Conservation (phyloP, 495 filamentous ascomycete genomes). For the Tuber umbilicatum region DNA sequence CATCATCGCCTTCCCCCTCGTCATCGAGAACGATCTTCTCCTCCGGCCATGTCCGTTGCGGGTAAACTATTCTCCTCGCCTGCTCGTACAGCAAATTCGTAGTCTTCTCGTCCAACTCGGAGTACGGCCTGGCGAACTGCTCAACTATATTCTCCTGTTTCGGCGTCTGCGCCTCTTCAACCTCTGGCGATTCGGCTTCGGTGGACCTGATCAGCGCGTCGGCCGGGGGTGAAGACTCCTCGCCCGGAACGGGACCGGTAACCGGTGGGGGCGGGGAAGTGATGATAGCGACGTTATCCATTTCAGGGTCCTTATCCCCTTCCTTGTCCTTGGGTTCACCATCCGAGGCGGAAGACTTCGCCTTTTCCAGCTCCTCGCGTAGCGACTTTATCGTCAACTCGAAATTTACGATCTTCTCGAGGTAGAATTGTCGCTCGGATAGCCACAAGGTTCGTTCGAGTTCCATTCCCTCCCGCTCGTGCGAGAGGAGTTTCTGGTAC, state of each 20-base stretch:
- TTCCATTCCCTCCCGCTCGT: constrained; percentile 2
- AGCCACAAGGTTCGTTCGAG: not conserved
- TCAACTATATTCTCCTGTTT: not conserved
- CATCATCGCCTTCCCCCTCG: not conserved
- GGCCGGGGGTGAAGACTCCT: not conserved
- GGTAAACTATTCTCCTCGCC: not conserved
- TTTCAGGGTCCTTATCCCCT: not conserved
- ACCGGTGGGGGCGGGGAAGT: not conserved
- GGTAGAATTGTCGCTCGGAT: not conserved
- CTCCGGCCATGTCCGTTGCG: not conserved
- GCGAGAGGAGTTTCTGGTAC: constrained; percentile 1
- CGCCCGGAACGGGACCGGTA: not conserved
- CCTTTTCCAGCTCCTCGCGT: not conserved
- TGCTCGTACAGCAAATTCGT: not conserved
- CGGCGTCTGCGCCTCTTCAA: not conserved
- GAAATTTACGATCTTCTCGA: not conserved
- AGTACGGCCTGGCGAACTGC: not conserved
- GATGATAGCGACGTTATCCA: not conserved
- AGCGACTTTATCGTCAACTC: not conserved
- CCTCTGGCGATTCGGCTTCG: not conserved
- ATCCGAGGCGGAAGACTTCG: not conserved
- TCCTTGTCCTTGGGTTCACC: not conserved
- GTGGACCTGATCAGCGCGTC: not conserved
- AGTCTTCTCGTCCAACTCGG: not conserved
- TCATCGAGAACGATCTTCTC: not conserved